Base-by-base conservation (phyloP, 2,329 filamentous ascomycete genomes). In the Tolypocladium nubicola region DNA sequence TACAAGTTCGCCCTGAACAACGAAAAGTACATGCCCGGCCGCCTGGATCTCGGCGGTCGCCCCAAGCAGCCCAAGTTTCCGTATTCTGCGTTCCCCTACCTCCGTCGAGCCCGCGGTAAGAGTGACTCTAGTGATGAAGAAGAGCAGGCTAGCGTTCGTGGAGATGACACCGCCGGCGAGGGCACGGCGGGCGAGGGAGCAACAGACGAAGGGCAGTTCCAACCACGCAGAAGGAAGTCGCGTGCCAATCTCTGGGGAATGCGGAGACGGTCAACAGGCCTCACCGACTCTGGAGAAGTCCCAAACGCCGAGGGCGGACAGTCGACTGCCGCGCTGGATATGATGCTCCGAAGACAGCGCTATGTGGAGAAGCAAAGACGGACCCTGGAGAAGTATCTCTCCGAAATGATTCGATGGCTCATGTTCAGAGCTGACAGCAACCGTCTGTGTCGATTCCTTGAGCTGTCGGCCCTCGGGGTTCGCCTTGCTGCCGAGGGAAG, bases 341-440 rank as follows among this genome's bases (percentile, higher is more conserved):
- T 67, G 56, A 68, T 68, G 54, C 66, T 66, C 14, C 66, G 75
- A 58, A 67, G 71, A 50, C 76, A 77, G 63, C 77, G 86, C 57
- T 95, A 93, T 64, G 83, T 90, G 45, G 90, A 95, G 64, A 85
- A 83, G 60, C 92, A 97, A 71, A 84, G 93, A 57, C 87, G 85
- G 65, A 90, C 89, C 68, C 77, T 99, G 38, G 94, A 97, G 69
- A 85, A 85, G 53, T 99, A 99, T 69, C 76, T 99, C 23, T 90
- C 93, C 62, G 88, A 93, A 66, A 90, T 97, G 85, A 93, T 97
- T 59, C 86, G 90, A 56, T 97, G 93, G 82, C 84, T 99, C 65
- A 97, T 99, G 73, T 99, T 99, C 74, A 85, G 93, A 52, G 86
- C 94, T 8, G 93, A 97, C 71, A 97, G 91, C 73, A 97, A 97